Conservation (phyloP, 805 yeast genomes). For the Kodamaea fukazawae region DNA sequence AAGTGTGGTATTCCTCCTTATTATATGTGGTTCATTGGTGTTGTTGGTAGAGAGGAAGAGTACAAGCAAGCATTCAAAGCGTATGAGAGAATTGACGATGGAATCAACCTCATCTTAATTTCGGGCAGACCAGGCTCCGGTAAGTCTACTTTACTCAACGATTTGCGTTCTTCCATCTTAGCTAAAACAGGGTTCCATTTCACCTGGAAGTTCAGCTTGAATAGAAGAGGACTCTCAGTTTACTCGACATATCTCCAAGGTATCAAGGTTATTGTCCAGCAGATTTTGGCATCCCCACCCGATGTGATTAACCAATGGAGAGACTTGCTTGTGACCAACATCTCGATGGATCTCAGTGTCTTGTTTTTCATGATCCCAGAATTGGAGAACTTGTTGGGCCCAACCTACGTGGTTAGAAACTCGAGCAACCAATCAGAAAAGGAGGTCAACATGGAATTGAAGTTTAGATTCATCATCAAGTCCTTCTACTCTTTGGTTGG, state of each 20-base stretch:
- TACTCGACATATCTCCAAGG: conserved; percentile 38
- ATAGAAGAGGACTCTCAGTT: conserved; percentile 29
- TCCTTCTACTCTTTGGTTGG: conserved; percentile 41
- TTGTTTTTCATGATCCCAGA: conserved; percentile 46
- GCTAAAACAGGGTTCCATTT: conserved; percentile 28
- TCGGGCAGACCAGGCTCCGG: conserved; percentile 48
- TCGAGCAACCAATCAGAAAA: conserved; percentile 11
- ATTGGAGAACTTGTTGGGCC: conserved; percentile 41
- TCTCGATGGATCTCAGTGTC: conserved; percentile 41
- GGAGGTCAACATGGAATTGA: conserved; percentile 33
- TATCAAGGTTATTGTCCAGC: conserved; percentile 37
- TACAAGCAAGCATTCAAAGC: conserved; percentile 9
- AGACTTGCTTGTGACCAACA: conserved; percentile 32
- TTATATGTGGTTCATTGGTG: conserved; percentile 6
- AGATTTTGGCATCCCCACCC: conserved; percentile 38
- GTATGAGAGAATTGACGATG: conserved; percentile 11
- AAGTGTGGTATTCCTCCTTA: conserved; percentile 12
- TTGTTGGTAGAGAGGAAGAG: conserved; percentile 15
- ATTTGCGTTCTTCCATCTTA: conserved; percentile 33
- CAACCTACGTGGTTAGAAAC: conserved; percentile 28
- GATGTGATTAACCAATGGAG: conserved; percentile 40
- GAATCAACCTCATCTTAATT: conserved; percentile 27
- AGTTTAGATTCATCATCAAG: conserved; percentile 42
- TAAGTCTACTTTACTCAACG: conserved; percentile 41
- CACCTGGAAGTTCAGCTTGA: conserved; percentile 30